phyloP scores from a whole-genome alignment of 2,329 filamentous ascomycete species.

The Botrytis medusae region DNA sequence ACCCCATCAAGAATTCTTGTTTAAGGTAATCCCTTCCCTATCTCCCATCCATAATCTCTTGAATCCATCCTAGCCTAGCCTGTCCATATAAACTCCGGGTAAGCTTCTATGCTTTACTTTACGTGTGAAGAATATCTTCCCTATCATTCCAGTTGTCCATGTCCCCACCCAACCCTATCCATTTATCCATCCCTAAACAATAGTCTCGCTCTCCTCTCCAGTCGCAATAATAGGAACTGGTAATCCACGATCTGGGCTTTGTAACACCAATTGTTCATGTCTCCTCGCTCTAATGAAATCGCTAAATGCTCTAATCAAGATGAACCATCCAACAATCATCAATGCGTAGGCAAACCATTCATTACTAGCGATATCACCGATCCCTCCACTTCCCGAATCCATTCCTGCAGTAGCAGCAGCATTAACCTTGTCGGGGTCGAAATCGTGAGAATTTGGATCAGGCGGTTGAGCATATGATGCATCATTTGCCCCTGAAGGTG shows the following conservation, averaged over 20 bases:
- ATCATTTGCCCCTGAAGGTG: constrained; percentile 44
- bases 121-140: constrained; percentile 15
- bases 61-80: constrained; percentile 1
- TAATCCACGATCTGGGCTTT: constrained; percentile 86
- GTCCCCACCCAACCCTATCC: background rate
- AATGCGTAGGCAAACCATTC: constrained; percentile 91
- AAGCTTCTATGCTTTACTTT: constrained; percentile 15
- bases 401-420: constrained; percentile 43
- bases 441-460: constrained; percentile 88
- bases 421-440: constrained; percentile 70
- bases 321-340: constrained; percentile 98
- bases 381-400: constrained; percentile 45
- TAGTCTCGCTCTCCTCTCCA: constrained; percentile 75
- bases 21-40: background rate
- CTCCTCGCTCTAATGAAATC: constrained; percentile 85
- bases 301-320: constrained; percentile 88
- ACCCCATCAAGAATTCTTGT: background rate
- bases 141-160: background rate
- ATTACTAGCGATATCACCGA: constrained; percentile 63
- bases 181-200: constrained; percentile 53
- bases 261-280: constrained; percentile 89
- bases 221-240: constrained; percentile 83
- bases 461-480: constrained; percentile 68
- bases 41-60: constrained; percentile 10
- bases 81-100: constrained; percentile 21